phyloP scores from a whole-genome alignment of 305 asterid genomes.

The Fraxinus platypoda region DNA sequence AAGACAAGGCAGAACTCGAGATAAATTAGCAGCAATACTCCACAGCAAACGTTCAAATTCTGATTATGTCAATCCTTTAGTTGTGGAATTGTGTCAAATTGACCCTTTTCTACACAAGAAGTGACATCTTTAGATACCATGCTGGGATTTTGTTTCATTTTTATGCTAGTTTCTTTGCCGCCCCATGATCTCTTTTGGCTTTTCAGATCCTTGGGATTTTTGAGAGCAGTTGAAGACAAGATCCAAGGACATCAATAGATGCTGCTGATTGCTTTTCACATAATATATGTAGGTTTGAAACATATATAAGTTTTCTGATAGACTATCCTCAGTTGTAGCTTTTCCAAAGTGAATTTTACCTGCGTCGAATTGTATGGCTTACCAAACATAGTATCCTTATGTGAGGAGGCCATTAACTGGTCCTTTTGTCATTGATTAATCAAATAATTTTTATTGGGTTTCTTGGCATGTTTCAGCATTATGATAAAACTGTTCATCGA shows the following conservation, averaged over 20 bases:
- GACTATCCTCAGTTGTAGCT: conserved; percentile 1
- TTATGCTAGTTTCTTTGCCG: conserved; percentile 16
- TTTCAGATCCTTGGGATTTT: conserved; percentile 27
- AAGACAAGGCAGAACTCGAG: conserved; percentile 81
- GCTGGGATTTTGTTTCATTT: conserved; percentile 28
- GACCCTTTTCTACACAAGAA: conserved; percentile 37
- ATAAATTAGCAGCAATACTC: conserved; percentile 33
- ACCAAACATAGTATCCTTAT: background rate
- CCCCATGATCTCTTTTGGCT: conserved; percentile 15
- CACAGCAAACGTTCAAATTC: conserved; percentile 7
- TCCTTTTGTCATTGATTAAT: conserved; percentile 5
- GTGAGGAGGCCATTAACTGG: conserved; percentile 9
- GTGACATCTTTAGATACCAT: conserved; percentile 30
- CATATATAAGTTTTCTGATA: background rate
- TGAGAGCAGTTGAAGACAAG: conserved; percentile 21
- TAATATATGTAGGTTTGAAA: conserved; percentile 5
- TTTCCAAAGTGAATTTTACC: background rate
- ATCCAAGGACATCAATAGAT: conserved; percentile 7
- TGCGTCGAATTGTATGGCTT: background rate
- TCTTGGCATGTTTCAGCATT: background rate
- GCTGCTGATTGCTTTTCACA: conserved; percentile 7
- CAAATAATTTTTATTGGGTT: background rate
- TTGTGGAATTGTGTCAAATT: conserved; percentile 31
- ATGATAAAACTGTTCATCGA: background rate
- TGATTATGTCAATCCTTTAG: conserved; percentile 35